A percentile compares a stretch with the other conserved stretches of the same genome.
phyloP scores from a whole-genome alignment of 129 eudicot species.

The Lactuca saligna region DNA sequence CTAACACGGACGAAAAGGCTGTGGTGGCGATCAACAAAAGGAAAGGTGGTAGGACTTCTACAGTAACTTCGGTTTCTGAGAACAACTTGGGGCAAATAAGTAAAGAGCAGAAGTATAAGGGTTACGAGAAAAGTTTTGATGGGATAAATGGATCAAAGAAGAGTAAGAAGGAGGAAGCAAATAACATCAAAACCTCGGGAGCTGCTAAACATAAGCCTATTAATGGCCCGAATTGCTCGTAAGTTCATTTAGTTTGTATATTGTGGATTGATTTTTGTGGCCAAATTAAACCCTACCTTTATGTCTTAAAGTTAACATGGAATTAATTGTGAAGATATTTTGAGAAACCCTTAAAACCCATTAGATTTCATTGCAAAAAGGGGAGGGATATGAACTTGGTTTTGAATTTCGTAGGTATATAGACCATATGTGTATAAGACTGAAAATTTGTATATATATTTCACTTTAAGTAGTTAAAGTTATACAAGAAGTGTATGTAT shows the following conservation, averaged over 20 bases:
- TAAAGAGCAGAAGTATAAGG: conserved; percentile 39
- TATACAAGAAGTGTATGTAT: too few species aligned
- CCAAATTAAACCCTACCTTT: conserved; percentile 4
- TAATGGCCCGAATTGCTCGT: conserved; percentile 77
- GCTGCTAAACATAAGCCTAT: conserved; percentile 47
- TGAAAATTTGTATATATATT: not conserved
- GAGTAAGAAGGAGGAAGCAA: conserved; percentile 34
- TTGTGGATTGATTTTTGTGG: conserved; percentile 17
- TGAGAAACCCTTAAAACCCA: not conserved
- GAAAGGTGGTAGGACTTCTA: conserved; percentile 23
- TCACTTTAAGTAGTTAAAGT: conserved; percentile 23
- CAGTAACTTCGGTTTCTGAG: conserved; percentile 31
- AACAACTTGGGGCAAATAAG: conserved; percentile 29
- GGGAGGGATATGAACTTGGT: conserved; percentile 8
- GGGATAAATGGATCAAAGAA: conserved; percentile 34
- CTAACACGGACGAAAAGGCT: conserved; percentile 55
- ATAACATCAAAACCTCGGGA: conserved; percentile 30
- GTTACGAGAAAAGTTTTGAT: conserved; percentile 53
- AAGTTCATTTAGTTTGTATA: conserved; percentile 36
- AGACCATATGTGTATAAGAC: not conserved
- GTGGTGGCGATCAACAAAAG: conserved; percentile 35
- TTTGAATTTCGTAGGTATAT: not conserved
- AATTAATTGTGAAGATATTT: not conserved
- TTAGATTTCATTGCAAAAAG: not conserved
- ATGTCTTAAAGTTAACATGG: not conserved